phyloP scores from a whole-genome alignment of 139 green algal species.

The Chlorella sp. region DNA sequence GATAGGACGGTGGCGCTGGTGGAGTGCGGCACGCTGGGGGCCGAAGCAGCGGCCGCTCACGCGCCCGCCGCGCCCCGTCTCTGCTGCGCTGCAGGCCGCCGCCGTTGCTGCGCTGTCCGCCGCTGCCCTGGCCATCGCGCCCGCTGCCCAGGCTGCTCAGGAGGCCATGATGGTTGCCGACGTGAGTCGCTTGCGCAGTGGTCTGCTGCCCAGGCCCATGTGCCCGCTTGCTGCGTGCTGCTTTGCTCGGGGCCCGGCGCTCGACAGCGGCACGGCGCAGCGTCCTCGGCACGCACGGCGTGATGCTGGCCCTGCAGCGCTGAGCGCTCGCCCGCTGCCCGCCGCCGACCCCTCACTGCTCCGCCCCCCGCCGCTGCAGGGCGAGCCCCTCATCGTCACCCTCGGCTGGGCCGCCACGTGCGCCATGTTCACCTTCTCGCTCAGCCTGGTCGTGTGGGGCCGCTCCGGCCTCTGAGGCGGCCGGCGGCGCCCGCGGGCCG shows the following conservation, averaged over 20 bases:
- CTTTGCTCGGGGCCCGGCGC: no score
- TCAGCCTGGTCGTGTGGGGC: constrained; percentile 90
- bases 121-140: constrained; percentile 61
- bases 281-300: no score
- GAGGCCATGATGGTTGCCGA: constrained; percentile 81
- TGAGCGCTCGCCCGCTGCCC: neutral
- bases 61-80: neutral
- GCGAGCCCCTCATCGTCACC: constrained; percentile 84
- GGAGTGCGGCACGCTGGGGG: no score
- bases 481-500: no score
- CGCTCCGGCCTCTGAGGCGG: constrained; percentile 77
- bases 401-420: constrained; percentile 83
- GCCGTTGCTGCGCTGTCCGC: constrained; percentile 56
- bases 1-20: no score
- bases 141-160: constrained; percentile 79
- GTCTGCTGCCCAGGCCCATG: no score
- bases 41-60: neutral
- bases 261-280: neutral
- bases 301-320: neutral
- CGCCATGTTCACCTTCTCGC: constrained; percentile 90
- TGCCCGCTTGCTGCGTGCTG: no score
- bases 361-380: constrained; percentile 59
- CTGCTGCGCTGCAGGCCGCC: constrained; percentile 18
- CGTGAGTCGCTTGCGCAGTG: constrained; percentile 57
- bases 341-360: no score